These are phyloP conservation scores for Melocanna baccifera DNA, from an alignment of 176 grass and related monocot species.

Conservation along the genomic window DNA sequence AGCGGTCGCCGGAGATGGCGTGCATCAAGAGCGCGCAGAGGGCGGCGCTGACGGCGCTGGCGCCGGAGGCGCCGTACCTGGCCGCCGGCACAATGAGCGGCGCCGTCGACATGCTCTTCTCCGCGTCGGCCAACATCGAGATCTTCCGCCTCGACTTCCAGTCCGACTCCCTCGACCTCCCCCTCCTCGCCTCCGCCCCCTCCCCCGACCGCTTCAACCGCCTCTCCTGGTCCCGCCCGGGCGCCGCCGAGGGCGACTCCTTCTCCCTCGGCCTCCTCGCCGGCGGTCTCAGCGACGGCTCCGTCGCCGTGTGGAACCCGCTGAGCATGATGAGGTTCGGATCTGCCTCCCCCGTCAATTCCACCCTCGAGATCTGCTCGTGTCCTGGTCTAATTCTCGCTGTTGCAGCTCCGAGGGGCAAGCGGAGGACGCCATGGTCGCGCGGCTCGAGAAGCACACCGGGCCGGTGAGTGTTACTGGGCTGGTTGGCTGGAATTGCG, in stretches of 20 bases:
- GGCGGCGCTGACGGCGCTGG: constrained; percentile 77
- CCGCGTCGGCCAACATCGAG: constrained; percentile 85
- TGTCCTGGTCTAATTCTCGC: constrained; percentile 31
- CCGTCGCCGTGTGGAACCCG: constrained; percentile 90
- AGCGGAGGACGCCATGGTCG: constrained; percentile 66
- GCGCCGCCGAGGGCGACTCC: constrained; percentile 49
- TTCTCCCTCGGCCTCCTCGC: constrained; percentile 83
- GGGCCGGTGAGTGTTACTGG: constrained; percentile 60
- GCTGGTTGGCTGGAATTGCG: constrained; percentile 4
- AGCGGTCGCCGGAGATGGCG: constrained; percentile 58
- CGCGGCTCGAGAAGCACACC: constrained; percentile 79
- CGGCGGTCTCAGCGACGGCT: constrained; percentile 80
- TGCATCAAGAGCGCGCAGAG: constrained; percentile 97
- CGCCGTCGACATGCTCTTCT: constrained; percentile 78
- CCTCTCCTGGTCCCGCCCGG: constrained; percentile 68
- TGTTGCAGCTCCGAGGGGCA: constrained; percentile 70
- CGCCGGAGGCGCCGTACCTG: constrained; percentile 87
- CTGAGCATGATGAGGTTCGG: constrained; percentile 74
- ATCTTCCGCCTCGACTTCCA: constrained; percentile 97
- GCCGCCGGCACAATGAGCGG: constrained; percentile 94
- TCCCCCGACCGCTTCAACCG: constrained; percentile 90
- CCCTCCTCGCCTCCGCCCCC: constrained; percentile 58
- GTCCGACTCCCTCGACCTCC: constrained; percentile 74
- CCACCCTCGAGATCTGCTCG: constrained; percentile 25
- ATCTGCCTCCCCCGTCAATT: constrained; percentile 7